phyloP scores from a whole-genome alignment of 306 rosid species.

The Ormosia semicastrata region DNA sequence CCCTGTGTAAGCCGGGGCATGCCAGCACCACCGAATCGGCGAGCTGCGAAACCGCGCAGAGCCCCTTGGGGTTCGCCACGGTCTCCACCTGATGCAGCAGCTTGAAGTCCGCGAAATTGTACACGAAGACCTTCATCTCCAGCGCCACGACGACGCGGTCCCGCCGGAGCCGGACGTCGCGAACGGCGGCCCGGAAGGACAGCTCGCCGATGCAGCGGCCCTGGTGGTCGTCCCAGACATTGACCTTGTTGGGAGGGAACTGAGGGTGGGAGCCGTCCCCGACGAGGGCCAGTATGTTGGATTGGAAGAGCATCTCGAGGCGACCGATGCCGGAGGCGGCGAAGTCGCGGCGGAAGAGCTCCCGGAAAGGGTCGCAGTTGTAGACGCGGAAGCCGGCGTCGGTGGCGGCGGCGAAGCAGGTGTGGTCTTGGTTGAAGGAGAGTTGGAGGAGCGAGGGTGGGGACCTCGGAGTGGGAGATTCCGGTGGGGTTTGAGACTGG shows the following conservation, averaged over 20 bases:
- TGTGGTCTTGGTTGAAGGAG: not conserved
- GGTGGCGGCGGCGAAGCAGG: not conserved
- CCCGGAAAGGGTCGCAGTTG: not conserved
- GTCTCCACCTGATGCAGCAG: constrained; percentile 58
- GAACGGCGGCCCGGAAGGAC: constrained; percentile 51
- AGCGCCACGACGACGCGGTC: constrained; percentile 56
- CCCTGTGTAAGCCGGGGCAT: constrained; percentile 56
- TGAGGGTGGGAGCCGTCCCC: constrained; percentile 62
- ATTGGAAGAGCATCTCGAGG: constrained; percentile 55
- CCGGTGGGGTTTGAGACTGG: not conserved
- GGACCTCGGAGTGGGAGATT: not conserved
- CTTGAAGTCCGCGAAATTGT: constrained; percentile 51
- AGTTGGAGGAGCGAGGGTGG: not conserved
- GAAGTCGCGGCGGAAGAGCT: not conserved
- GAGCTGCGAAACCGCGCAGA: constrained; percentile 55
- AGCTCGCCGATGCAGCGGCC: constrained; percentile 56
- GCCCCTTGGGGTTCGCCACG: constrained; percentile 61
- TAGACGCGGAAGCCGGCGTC: not conserved
- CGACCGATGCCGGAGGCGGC: constrained; percentile 41
- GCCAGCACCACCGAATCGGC: constrained; percentile 51
- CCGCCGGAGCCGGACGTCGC: constrained; percentile 51
- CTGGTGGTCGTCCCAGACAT: constrained; percentile 61
- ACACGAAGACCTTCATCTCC: constrained; percentile 60
- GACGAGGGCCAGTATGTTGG: constrained; percentile 51
- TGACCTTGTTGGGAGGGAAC: constrained; percentile 54